Conservation (phyloP, 2,329 filamentous ascomycete species). For the Venturia nashicola region DNA sequence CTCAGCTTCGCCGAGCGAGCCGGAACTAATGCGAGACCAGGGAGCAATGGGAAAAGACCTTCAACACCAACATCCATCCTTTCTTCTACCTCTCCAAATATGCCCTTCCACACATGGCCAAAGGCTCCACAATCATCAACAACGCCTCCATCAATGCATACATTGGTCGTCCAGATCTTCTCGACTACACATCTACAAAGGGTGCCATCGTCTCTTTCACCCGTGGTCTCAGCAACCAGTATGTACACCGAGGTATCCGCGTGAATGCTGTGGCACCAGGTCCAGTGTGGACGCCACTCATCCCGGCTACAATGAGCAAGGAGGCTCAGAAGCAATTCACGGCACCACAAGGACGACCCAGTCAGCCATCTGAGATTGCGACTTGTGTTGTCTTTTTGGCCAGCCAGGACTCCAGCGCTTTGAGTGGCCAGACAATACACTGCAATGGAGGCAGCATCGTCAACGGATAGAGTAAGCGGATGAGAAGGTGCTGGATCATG, state of each 20-base stretch:
- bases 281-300: constrained; percentile 53
- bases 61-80: constrained; percentile 73
- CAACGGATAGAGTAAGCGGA: constrained; percentile 25
- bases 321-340: constrained; percentile 60
- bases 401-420: constrained; percentile 57
- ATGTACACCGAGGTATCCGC: constrained; percentile 37
- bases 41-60: constrained; percentile 69
- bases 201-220: constrained; percentile 49
- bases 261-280: constrained; percentile 42
- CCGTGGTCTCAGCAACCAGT: constrained; percentile 42
- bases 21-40: constrained; percentile 22
- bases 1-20: not conserved
- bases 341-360: constrained; percentile 63
- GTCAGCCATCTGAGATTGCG: constrained; percentile 71
- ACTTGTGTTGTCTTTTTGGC: constrained; percentile 74
- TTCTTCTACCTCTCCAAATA: constrained; percentile 76
- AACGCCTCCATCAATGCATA: constrained; percentile 77
- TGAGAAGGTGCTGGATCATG: not conserved
- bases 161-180: constrained; percentile 50
- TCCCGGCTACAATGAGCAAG: constrained; percentile 59
- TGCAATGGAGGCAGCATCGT: constrained; percentile 39
- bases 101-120: constrained; percentile 58
- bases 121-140: constrained; percentile 71
- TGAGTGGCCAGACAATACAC: constrained; percentile 61
- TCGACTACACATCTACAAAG: constrained; percentile 44